Conservation (phyloP, 345 rosid genomes). For the Brassica carinata region DNA sequence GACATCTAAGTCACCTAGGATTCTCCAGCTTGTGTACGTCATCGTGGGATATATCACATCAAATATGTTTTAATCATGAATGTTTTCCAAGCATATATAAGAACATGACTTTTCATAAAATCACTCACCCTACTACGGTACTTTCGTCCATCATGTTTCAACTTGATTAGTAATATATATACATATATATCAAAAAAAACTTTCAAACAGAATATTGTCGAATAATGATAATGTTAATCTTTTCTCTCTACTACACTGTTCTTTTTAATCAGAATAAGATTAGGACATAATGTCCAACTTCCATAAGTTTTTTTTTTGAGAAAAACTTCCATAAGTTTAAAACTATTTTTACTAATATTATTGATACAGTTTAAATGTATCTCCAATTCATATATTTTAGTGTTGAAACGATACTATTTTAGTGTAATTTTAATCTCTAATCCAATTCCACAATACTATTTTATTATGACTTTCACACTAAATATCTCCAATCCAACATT, state of each 20-base stretch:
- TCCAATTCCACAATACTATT: too few species aligned
- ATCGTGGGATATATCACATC: conserved; percentile 16
- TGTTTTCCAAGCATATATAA: not conserved
- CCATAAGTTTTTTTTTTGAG: not conserved
- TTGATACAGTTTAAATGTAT: too few species aligned
- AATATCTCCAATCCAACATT: too few species aligned
- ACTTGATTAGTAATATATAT: not conserved
- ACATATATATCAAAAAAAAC: not conserved
- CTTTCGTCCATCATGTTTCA: not conserved
- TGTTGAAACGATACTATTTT: too few species aligned
- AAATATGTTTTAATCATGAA: not conserved
- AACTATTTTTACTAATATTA: not conserved
- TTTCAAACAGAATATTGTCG: not conserved
- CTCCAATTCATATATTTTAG: too few species aligned
- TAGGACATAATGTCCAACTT: not conserved
- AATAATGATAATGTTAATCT: not conserved
- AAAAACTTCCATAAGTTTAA: not conserved
- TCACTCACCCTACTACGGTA: conserved; percentile 10
- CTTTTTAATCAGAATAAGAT: not conserved
- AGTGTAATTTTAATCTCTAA: too few species aligned
- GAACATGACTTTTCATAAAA: not conserved
- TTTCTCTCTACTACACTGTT: not conserved
- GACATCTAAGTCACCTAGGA: conserved; percentile 22
- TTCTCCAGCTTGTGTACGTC: conserved; percentile 6
- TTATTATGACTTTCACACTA: too few species aligned